Evolutionary conservation across 2,329 filamentous ascomycete species (phyloP).

Genomic region (Ophiostoma perfectum): DNA sequence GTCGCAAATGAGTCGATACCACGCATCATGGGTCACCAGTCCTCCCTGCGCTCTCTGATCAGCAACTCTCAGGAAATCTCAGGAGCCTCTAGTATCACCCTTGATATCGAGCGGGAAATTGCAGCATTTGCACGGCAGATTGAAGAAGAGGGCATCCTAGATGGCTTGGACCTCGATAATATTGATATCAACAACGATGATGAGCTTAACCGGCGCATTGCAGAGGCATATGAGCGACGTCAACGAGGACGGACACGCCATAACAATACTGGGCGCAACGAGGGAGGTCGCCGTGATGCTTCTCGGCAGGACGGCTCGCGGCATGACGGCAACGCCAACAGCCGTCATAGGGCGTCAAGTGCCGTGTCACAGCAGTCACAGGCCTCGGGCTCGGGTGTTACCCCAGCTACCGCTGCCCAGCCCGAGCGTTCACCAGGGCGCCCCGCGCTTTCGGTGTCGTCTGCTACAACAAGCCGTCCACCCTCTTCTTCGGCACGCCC

Average conservation of each 20-base stretch:
- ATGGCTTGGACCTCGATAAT: slow-evolving; percentile 83
- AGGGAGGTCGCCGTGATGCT: slow-evolving; percentile 39
- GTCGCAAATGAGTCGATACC: slow-evolving; percentile 36
- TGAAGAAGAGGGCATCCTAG: slow-evolving; percentile 59
- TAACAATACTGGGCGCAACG: neutral
- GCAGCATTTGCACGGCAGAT: slow-evolving; percentile 82
- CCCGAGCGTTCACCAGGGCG: slow-evolving; percentile 10
- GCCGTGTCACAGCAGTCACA: slow-evolving; percentile 20
- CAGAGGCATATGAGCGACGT: slow-evolving; percentile 75
- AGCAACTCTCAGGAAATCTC: slow-evolving; percentile 44
- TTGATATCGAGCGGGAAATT: slow-evolving; percentile 81
- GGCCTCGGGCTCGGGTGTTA: neutral
- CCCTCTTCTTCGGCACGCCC: slow-evolving; percentile 30
- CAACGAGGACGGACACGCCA: slow-evolving; percentile 55
- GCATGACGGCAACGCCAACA: slow-evolving; percentile 22
- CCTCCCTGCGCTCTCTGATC: slow-evolving; percentile 77
- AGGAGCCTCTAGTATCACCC: slow-evolving; percentile 27
- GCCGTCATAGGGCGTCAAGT: slow-evolving; percentile 15
- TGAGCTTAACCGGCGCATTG: slow-evolving; percentile 83
- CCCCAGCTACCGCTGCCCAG: neutral
- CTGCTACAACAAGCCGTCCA: slow-evolving; percentile 19
- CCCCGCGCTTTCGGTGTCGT: slow-evolving; percentile 13
- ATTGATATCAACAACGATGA: slow-evolving; percentile 80
- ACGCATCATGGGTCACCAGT: slow-evolving; percentile 63
- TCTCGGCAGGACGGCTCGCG: slow-evolving; percentile 36